Conservation (phyloP, 331 rosid genomes). For the Erythrophleum ivorense region DNA sequence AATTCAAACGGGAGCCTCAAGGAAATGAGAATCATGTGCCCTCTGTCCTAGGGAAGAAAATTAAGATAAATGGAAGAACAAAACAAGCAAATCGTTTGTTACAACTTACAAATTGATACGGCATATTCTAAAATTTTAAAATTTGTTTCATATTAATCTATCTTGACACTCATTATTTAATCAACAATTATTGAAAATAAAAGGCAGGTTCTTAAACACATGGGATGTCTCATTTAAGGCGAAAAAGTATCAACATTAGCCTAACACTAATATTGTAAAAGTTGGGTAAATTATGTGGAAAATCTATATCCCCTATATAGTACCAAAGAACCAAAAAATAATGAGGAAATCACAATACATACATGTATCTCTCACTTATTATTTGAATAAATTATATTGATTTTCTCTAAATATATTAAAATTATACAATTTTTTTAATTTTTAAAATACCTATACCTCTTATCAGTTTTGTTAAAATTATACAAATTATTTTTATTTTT, state of each 20-base stretch:
- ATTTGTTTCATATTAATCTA: slow-evolving; percentile 40
- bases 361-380: neutral
- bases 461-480: too few relatives aligned
- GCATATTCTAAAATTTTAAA: slow-evolving; percentile 39
- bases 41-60: slow-evolving; percentile 26
- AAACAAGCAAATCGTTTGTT: slow-evolving; percentile 21
- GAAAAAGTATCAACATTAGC: slow-evolving; percentile 36
- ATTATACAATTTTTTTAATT: too few relatives aligned
- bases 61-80: slow-evolving; percentile 19
- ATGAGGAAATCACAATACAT: neutral
- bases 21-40: slow-evolving; percentile 50
- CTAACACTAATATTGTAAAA: slow-evolving; percentile 21
- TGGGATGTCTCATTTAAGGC: slow-evolving; percentile 61
- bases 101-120: slow-evolving; percentile 21
- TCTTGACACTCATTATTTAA: slow-evolving; percentile 49
- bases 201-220: slow-evolving; percentile 53
- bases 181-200: slow-evolving; percentile 42
- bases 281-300: slow-evolving; percentile 4
- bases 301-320: neutral
- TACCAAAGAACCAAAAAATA: neutral
- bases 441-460: too few relatives aligned
- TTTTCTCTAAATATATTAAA: too few relatives aligned
- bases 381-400: neutral
- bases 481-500: too few relatives aligned
- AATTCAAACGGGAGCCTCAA: slow-evolving; percentile 42